Base-by-base conservation (phyloP, 148 eudicot species). In the Dysphania ambrosioides region DNA sequence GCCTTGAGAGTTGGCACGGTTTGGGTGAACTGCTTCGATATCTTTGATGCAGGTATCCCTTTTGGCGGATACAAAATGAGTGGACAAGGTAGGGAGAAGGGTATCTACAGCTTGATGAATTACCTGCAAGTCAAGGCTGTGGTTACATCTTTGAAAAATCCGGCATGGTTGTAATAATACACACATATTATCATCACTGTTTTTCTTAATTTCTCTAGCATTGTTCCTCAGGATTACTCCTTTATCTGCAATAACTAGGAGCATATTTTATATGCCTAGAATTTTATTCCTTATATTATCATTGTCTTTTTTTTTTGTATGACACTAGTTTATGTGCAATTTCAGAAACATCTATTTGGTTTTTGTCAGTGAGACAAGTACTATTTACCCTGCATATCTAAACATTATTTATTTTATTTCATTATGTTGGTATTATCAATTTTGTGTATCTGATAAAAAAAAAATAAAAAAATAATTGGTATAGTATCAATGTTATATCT, bases 31-130 rank as follows among this genome's bases (percentile, higher is more conserved):
- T 87, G 93, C 75, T 89, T 82, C 32, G 88, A 87, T 47, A 41
- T 82, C 26, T 85, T 87, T 36, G 91, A 86, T 56, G 89, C 89
- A 29, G 82, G 86, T n/a, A 87, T 89, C 9, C 93, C 93, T 1
- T 87, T 87, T 65, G 88, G 90, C 4, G 93, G 90, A 53, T 89
- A 87, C 80, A 89, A 89, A 78, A 85, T 85, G 90, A 89, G 93
- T 29, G 93, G 93, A 21, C 79, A 75, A 18, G 93, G 93, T 0
- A 85, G 90, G 64, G 93, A 85, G 70, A 89, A 85, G 79, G 90
- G 90, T 0, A 73, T 83, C 51, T 81, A 89, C 66, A 82, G 90
- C 72, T 86, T 89, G 42, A 72, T 71, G 35, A 87, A 77, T 51
- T 89, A 89, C 81, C 53, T 89, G 72, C 90, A 87, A 74, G 87